These are phyloP conservation scores for Neospermospora avenae DNA, from an alignment of 2,329 filamentous ascomycete genomes.

Conservation along the genomic window DNA sequence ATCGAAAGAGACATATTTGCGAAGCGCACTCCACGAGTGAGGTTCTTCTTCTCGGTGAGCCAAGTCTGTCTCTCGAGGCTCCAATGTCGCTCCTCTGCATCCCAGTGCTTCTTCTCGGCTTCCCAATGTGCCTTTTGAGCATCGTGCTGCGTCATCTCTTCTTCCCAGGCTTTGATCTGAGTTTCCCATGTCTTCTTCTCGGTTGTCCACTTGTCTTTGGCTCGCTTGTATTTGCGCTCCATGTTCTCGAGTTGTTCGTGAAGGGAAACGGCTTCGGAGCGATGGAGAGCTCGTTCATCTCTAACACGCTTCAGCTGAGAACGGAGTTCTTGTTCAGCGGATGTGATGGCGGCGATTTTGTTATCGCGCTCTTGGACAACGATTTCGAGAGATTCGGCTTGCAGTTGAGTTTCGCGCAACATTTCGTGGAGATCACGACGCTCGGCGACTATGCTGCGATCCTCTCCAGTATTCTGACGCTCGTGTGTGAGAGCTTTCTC, in stretches of 20 bases:
- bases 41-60: constrained; percentile 44
- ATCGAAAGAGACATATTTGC: constrained; percentile 37
- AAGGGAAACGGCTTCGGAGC: constrained; percentile 21
- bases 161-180: constrained; percentile 6
- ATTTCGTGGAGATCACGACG: constrained; percentile 58
- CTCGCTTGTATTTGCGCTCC: constrained; percentile 39
- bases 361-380: constrained; percentile 68
- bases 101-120: constrained; percentile 5
- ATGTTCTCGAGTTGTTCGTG: constrained; percentile 29
- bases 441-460: constrained; percentile 56
- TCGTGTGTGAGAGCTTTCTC: constrained; percentile 50
- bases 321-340: constrained; percentile 57
- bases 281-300: constrained; percentile 54
- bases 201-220: constrained; percentile 38
- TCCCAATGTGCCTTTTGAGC: neutral
- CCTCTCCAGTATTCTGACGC: constrained; percentile 52
- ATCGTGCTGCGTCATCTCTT: constrained; percentile 1
- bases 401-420: constrained; percentile 59
- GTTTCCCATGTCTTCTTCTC: constrained; percentile 18
- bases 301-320: constrained; percentile 68
- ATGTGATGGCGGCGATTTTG: constrained; percentile 54
- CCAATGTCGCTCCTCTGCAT: constrained; percentile 1
- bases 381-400: constrained; percentile 67
- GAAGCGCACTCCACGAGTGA: constrained; percentile 38
- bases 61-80: constrained; percentile 19